These are phyloP conservation scores for Pseudopithomyces chartarum DNA, from an alignment of 2,329 filamentous ascomycete species.

Conservation along the genomic window DNA sequence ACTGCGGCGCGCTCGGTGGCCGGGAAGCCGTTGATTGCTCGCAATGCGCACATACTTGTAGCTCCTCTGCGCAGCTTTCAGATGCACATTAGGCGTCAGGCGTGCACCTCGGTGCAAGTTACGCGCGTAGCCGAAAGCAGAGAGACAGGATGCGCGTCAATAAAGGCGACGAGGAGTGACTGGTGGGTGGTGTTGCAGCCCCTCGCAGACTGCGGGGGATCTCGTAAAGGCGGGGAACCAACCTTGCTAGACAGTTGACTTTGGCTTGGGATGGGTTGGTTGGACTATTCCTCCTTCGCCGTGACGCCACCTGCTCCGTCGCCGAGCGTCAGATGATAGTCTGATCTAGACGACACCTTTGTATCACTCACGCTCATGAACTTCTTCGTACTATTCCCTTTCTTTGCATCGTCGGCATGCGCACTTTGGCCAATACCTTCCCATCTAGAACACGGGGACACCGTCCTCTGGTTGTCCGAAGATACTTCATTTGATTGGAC, in stretches of 20 bases:
- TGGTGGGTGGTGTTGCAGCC: neutral
- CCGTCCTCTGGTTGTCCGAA: conserved; percentile 46
- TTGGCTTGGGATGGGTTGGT: no score
- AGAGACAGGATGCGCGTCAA: neutral
- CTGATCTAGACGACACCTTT: no score
- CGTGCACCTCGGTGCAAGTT: neutral
- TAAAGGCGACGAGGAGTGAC: neutral
- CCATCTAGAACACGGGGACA: conserved; percentile 44
- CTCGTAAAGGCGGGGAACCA: conserved; percentile 1
- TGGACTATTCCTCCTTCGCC: no score
- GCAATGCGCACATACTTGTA: neutral
- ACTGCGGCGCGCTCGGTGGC: neutral
- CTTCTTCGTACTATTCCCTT: conserved; percentile 14
- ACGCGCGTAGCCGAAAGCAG: neutral
- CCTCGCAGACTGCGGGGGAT: conserved; percentile 21
- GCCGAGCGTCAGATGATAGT: no score
- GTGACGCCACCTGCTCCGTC: no score
- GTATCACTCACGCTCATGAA: conserved; percentile 28
- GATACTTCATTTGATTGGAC: conserved; percentile 44
- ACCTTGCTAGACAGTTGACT: neutral
- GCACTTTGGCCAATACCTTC: conserved; percentile 53
- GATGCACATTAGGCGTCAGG: neutral
- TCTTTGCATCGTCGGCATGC: conserved; percentile 28
- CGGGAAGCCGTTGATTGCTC: neutral
- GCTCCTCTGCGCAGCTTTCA: neutral